These are phyloP conservation scores for Malassezia yamatoensis DNA, from an alignment of 1,284 basidiomycete species.

Conservation along the genomic window DNA sequence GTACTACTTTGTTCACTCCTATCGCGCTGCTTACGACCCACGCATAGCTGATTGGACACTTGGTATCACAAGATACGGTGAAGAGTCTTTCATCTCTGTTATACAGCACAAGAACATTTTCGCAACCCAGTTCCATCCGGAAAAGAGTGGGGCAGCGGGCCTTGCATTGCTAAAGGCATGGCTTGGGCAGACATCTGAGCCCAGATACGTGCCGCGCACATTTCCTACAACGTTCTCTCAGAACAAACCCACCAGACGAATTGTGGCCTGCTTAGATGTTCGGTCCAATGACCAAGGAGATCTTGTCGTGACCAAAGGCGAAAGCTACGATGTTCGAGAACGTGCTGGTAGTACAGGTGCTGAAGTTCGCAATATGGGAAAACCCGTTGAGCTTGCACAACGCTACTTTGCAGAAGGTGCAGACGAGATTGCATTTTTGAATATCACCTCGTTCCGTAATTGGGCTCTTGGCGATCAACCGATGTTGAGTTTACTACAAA, in stretches of 20 bases:
- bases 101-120: constrained; percentile 79
- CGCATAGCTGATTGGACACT: constrained; percentile 60
- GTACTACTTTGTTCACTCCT: constrained; percentile 92
- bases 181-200: constrained; percentile 54
- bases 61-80: constrained; percentile 82
- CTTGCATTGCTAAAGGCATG: constrained; percentile 71
- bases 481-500: constrained; percentile 88
- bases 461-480: constrained; percentile 92
- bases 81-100: constrained; percentile 79
- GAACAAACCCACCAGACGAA: constrained; percentile 68
- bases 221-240: constrained; percentile 21
- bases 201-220: constrained; percentile 44
- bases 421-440: constrained; percentile 93
- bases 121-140: constrained; percentile 94
- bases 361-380: constrained; percentile 90
- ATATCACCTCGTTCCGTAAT: constrained; percentile 97
- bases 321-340: constrained; percentile 96
- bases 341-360: constrained; percentile 20
- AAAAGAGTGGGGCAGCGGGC: constrained; percentile 90
- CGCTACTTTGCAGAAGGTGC: constrained; percentile 82
- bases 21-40: constrained; percentile 60
- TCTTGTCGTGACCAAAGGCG: constrained; percentile 97
- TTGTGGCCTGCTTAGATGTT: constrained; percentile 96
- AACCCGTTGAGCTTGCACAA: constrained; percentile 81
- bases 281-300: constrained; percentile 91